Percentiles rank a stretch among this genome's conserved stretches.
Conservation (phyloP, 345 rosid species). For the Erysimum cheiranthoides region DNA sequence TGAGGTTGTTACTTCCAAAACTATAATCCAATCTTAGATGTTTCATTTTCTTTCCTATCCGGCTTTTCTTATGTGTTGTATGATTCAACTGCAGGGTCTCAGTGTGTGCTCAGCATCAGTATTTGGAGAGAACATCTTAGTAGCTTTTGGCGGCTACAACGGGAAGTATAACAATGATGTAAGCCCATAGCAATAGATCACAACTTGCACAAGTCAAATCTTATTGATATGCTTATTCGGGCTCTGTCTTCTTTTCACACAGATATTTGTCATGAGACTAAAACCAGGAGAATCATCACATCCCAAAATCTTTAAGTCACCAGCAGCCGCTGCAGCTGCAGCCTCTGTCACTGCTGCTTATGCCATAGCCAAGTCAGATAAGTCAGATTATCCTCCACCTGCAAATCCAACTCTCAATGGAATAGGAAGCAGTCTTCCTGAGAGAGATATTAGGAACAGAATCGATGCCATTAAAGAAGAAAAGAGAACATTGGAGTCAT, state of each 20-base stretch:
- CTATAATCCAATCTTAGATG: background rate
- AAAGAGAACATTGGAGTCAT: constrained; percentile 61
- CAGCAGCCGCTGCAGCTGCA: constrained; percentile 98
- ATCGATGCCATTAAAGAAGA: constrained; percentile 71
- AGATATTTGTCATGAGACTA: constrained; percentile 86
- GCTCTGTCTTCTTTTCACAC: constrained; percentile 20
- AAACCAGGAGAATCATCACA: constrained; percentile 66
- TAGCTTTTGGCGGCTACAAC: constrained; percentile 97
- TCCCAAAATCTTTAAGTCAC: constrained; percentile 87
- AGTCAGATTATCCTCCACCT: constrained; percentile 57
- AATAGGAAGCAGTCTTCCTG: constrained; percentile 44
- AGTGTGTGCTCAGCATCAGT: constrained; percentile 75
- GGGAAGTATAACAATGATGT: constrained; percentile 96
- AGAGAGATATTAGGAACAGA: constrained; percentile 52
- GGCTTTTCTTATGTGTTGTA: constrained; percentile 24
- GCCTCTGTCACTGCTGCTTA: constrained; percentile 98
- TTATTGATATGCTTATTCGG: background rate
- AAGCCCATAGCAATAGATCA: constrained; percentile 15
- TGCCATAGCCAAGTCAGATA: constrained; percentile 88
- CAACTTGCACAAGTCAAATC: constrained; percentile 16
- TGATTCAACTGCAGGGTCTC: constrained; percentile 71
- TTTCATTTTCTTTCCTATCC: background rate
- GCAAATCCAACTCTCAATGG: constrained; percentile 51
- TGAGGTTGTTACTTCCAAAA: constrained; percentile 62
- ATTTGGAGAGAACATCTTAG: constrained; percentile 71